phyloP scores from a whole-genome alignment of 108 stramenopile genomes.

The Cyclotella kingstonii region DNA sequence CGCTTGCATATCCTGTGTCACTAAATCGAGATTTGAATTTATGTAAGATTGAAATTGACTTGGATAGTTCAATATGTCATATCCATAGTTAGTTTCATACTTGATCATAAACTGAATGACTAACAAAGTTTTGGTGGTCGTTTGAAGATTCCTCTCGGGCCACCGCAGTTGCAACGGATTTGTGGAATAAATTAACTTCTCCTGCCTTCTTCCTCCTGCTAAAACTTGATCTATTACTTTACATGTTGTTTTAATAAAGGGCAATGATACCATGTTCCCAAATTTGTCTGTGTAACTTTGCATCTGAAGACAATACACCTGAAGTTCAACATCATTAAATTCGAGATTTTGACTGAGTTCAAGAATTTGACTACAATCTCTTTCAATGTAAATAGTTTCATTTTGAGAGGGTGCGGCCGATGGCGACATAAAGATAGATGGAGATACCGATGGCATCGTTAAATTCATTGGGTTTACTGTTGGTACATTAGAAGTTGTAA shows the following conservation, averaged over 20 bases:
- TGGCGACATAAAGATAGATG: conserved; percentile 1
- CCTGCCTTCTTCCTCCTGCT: conserved; percentile 4
- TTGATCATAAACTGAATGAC: conserved; percentile 40
- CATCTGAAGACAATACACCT: conserved; percentile 16
- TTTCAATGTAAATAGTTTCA: not conserved
- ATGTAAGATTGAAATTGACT: conserved; percentile 46
- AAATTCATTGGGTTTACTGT: too few species aligned
- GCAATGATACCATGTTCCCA: conserved; percentile 3
- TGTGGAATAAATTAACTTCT: not conserved
- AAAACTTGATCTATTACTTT: conserved; percentile 7
- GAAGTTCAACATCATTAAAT: conserved; percentile 10
- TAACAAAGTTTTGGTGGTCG: conserved; percentile 5
- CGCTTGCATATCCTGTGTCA: conserved; percentile 44
- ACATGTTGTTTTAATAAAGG: conserved; percentile 7
- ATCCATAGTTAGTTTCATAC: conserved; percentile 44
- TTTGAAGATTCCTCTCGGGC: conserved; percentile 1
- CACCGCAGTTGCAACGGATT: not conserved
- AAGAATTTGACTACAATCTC: conserved; percentile 8
- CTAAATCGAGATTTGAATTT: conserved; percentile 36
- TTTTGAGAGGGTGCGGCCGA: conserved; percentile 16
- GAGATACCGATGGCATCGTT: not conserved
- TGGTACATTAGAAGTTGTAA: not conserved
- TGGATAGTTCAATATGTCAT: conserved; percentile 50
- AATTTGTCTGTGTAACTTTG: conserved; percentile 16
- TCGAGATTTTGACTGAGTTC: not conserved